These are phyloP conservation scores for Williopsis jadinii DNA, from an alignment of 1,139 yeast genomes.

Conservation along the genomic window DNA sequence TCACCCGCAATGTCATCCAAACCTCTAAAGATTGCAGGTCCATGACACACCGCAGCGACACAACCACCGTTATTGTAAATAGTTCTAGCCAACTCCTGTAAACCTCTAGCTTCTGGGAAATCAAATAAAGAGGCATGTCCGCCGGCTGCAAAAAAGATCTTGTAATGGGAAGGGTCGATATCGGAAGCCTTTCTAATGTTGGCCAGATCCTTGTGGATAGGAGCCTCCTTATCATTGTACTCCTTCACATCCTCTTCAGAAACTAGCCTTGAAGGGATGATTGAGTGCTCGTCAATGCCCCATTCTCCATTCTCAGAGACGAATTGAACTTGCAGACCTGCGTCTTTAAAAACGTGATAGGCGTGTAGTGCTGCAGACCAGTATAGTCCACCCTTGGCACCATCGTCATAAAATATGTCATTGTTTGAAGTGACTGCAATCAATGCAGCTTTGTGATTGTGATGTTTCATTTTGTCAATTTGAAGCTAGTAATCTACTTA, in stretches of 20 bases:
- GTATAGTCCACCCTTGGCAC: conserved; percentile 49
- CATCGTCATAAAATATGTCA: conserved; percentile 48
- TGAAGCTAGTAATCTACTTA: no score
- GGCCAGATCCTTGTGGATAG: conserved; percentile 30
- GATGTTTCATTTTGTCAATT: no score
- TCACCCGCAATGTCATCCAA: conserved; percentile 44
- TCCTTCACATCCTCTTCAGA: conserved; percentile 36
- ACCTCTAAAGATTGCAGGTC: conserved; percentile 48
- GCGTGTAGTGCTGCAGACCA: conserved; percentile 55
- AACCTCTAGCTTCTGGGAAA: conserved; percentile 43
- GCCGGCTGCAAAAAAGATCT: conserved; percentile 52
- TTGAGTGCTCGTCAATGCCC: conserved; percentile 50
- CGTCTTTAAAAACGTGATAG: conserved; percentile 35
- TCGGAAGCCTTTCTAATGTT: conserved; percentile 37
- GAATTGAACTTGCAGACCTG: conserved; percentile 46
- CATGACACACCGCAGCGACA: conserved; percentile 62
- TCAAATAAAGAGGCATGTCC: conserved; percentile 61
- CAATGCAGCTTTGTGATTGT: conserved; percentile 29
- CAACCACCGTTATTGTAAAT: conserved; percentile 47
- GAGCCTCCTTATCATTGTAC: conserved; percentile 33
- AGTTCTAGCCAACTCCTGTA: conserved; percentile 38
- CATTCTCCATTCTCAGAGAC: conserved; percentile 51
- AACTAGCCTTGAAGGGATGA: conserved; percentile 30
- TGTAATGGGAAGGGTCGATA: conserved; percentile 40
- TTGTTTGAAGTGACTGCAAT: conserved; percentile 45